Evolutionary conservation across 2,329 filamentous ascomycete species (phyloP), one percentile per base, ranked within the genome.

Genomic region (Sclerotinia trifoliorum): DNA sequence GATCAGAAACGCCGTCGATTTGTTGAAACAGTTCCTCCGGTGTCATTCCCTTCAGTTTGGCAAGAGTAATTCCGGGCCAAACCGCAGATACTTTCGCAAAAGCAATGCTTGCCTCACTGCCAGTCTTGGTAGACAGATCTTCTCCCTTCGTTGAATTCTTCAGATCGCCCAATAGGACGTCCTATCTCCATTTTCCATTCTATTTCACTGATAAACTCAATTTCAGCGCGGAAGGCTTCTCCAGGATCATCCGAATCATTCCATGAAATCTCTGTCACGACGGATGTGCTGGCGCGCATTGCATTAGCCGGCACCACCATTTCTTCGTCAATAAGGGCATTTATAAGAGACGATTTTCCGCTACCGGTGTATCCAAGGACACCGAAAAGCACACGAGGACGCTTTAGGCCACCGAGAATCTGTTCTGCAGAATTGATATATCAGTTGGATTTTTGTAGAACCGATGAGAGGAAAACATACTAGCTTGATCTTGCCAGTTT

Each of bases 241-340:
- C 54, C 24, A 0, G 56, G 44, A 35, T 61, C 56, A 13, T 67
- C 55, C 0, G 65, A 62, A 1, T 52, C 32, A 35, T 67, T 67
- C 55, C 55, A 67, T 6, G 65, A 67, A 1, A 67, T 67, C 11
- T 67, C 56, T 2, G 56, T 67, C 0, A 62, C 65, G 3, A 62
- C 56, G 10, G 65, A 52, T 2, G 65, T 67, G 8, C 19, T 26
- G 3, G 65, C 65, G 11, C 55, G 56, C 65, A 61, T 67, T 1
- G 65, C 15, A 46, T 67, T 61, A 0, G 46, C 48, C 0, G 56
- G 65, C 0, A 67, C 55, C 0, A 62, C 13, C 46, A 62, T 61
- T 1, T 67, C 65, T 7, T 67, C 65, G 32, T 67, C 65, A 17
- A 67, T n/a, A 15, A 67, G 65, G 0, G 65, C 55, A 62, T 67